phyloP scores from a whole-genome alignment of 2,329 filamentous ascomycete species.

The Claviceps lovelessii region DNA sequence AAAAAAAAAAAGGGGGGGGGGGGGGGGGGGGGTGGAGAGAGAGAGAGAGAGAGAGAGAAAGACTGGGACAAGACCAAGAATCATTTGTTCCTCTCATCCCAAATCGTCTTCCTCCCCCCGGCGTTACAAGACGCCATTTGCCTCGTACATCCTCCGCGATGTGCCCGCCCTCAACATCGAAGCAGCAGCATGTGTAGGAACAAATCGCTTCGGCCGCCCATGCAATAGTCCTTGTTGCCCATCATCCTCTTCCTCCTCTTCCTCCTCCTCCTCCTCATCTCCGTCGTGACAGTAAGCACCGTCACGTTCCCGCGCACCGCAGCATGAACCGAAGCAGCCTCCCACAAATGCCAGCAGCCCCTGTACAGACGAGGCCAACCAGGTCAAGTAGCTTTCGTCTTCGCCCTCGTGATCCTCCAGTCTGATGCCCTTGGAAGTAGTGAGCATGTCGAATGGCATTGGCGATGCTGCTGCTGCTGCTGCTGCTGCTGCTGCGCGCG shows the following conservation, averaged over 20 bases:
- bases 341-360: not conserved
- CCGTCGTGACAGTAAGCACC: constrained; percentile 14
- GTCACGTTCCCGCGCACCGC: constrained; percentile 6
- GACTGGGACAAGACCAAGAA: no score
- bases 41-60: no score
- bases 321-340: constrained; percentile 5
- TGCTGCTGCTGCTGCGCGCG: not conserved
- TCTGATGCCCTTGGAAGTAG: constrained; percentile 1
- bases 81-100: not conserved
- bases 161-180: constrained; percentile 30
- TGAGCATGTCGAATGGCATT: not conserved
- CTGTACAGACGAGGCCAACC: not conserved
- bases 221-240: constrained; percentile 7
- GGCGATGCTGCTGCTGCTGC: not conserved
- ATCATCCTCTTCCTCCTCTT: constrained; percentile 13
- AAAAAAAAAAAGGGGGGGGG: not conserved
- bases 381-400: constrained; percentile 7
- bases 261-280: constrained; percentile 12
- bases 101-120: no score
- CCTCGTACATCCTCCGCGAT: constrained; percentile 22
- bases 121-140: constrained; percentile 20
- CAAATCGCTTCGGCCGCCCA: constrained; percentile 2
- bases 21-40: not conserved
- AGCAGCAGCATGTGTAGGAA: constrained; percentile 26
- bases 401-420: constrained; percentile 24